Evolutionary conservation across 352 stramenopile species (phyloP), one percentile per base, ranked within the genome.

Genomic region (Pythium utonaiense): DNA sequence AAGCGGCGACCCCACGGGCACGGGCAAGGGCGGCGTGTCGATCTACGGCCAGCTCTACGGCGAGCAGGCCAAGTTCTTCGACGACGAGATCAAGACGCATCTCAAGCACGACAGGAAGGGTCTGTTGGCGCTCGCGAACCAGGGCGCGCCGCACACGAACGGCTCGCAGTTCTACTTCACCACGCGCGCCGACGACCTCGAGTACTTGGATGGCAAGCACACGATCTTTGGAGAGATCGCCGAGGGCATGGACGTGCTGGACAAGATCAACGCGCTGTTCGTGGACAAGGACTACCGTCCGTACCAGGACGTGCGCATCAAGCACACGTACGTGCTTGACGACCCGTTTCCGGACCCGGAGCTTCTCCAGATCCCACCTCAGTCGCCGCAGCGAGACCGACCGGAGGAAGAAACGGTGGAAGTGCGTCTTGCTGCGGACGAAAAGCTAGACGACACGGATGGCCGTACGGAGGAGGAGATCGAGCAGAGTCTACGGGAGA

Each of bases 131-230:
- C 96, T 98, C 78, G 91, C 91, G 22, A 95, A 86, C 21, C 72
- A 69, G n/a, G 51, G 62, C 45, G 81, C 70, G 10, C 75, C 78
- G 21, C 87, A 91, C 64, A 83, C 80, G 41, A 93, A 91, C 66
- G 79, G 66, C 62, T 96, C 62, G 91, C 97, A 99, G 72, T 99
- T 99, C 65, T 96, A 99, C 67, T 97, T 99, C 68, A 99, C 97
- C 22, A 90, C 97, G 41, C 75, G 84, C 42, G 70, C 66, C 42
- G 79, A 97, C 28, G 83, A 98, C 65, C 83, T 98, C 49, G 75
- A 91, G 25, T 95, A 97, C 75, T 67, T 98, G 14, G 90, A 97
- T 60, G 81, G 83, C 5, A 95, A 94, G 51, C 85, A 97, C 67
- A 98, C 91, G 21, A 80, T 97, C 67, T 96, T 97, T 66, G 92